Conservation (phyloP, 306 rosid species). For the Cyclanthera cordifolia region DNA sequence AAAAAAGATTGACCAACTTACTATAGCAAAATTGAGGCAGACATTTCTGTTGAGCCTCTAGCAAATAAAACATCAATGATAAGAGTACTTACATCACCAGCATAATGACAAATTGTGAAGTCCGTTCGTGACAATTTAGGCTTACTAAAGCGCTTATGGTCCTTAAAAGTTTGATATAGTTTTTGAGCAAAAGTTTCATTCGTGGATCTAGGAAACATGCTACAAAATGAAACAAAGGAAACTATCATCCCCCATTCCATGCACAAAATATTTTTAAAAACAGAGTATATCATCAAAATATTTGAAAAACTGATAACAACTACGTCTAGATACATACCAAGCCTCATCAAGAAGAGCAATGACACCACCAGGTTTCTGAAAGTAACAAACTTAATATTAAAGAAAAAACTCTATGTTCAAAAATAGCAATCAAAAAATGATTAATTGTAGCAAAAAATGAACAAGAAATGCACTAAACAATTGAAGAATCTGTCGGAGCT, state of each 20-base stretch:
- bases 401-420: conserved; percentile 2
- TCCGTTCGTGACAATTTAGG: conserved; percentile 81
- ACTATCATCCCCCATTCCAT: conserved; percentile 19
- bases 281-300: background rate
- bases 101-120: conserved; percentile 81
- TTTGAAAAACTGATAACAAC: no score
- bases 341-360: conserved; percentile 97
- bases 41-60: background rate
- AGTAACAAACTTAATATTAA: conserved; percentile 32
- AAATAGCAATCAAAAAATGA: background rate
- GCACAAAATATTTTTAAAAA: background rate
- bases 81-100: conserved; percentile 72
- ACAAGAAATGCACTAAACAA: background rate
- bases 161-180: conserved; percentile 81
- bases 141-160: conserved; percentile 88
- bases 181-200: conserved; percentile 79
- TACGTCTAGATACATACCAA: conserved; percentile 44
- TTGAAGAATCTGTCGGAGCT: background rate
- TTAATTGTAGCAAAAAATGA: background rate
- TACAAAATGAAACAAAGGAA: conserved; percentile 35
- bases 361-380: conserved; percentile 95
- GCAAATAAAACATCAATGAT: background rate
- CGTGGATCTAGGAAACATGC: conserved; percentile 98
- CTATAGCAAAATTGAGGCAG: no score
- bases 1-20: background rate